A percentile compares a stretch with the other conserved stretches of the same genome.
These are phyloP conservation scores for Pilatotrama ljubarskyi DNA, from an alignment of 768 basidiomycete genomes.

Conservation along the genomic window DNA sequence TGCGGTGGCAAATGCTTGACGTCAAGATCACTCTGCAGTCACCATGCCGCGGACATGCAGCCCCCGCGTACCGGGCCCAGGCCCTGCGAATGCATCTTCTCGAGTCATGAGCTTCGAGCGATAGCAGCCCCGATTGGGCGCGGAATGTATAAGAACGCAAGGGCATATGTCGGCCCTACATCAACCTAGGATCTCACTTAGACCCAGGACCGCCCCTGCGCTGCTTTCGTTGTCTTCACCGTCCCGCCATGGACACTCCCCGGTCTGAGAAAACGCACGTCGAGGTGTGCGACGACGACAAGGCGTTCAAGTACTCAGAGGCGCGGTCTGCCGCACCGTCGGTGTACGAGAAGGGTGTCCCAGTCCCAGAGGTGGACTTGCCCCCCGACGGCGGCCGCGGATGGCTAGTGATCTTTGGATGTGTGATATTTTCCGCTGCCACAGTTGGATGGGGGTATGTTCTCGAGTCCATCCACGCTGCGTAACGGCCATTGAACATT, in stretches of 20 bases:
- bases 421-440: slow-evolving; percentile 22
- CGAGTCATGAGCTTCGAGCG: slow-evolving; percentile 12
- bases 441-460: slow-evolving; percentile 30
- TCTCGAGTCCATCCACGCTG: slow-evolving; percentile 5
- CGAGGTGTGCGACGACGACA: slow-evolving; percentile 10
- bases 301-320: slow-evolving; percentile 13
- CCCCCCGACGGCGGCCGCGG: slow-evolving; percentile 26
- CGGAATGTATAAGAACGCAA: slow-evolving; percentile 8
- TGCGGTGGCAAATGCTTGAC: slow-evolving; percentile 14
- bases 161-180: not conserved
- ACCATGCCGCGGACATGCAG: slow-evolving; percentile 9
- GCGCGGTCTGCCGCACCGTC: slow-evolving; percentile 16
- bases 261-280: slow-evolving; percentile 26
- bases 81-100: not conserved
- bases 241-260: slow-evolving; percentile 23
- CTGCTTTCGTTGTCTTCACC: not conserved
- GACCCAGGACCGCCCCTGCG: not conserved
- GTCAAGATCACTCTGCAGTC: slow-evolving; percentile 14
- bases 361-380: slow-evolving; percentile 15
- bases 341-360: slow-evolving; percentile 16
- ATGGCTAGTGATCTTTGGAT: slow-evolving; percentile 27
- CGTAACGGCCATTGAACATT: slow-evolving; percentile 5
- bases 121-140: not conserved
- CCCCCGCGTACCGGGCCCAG: not conserved
- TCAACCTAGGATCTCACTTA: not conserved